Base-by-base conservation (phyloP, 169 alveolate species). In the Amoebophrya sp. region DNA sequence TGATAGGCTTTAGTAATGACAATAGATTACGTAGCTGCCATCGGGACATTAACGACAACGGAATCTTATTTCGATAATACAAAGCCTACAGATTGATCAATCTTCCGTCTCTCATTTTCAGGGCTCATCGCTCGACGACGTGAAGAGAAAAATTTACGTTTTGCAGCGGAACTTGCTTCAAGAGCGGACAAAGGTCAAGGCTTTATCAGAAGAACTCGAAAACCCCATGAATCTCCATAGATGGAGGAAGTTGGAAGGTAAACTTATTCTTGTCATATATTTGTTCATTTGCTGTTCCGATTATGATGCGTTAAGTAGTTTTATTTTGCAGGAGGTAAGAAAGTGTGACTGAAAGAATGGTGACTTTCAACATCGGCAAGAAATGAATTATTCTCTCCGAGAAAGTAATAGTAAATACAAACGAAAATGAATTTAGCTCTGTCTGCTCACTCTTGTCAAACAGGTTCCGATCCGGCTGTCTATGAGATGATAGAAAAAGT, bases 221-320 rank as follows among this genome's bases (percentile, higher is more conserved):
- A 92, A 92, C 41, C 94, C 94, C 39, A 92, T 92, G 94, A 92
- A 92, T 34, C 91, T 92, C 33, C 94, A 92, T 6, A 95, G 99
- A 93, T 98, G 98, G 98, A 93, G 98, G 94, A 97, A 97, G 94
- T 95, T 98, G 38, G 98, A 98, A 94, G 98, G 98, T n/a, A 24
- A 53, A 14, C 77, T 14, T 14, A 53, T n/a, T n/a, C n/a, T n/a
- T n/a, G n/a, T n/a, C n/a, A n/a, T n/a, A n/a, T n/a, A n/a, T n/a
- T n/a, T n/a, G n/a, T n/a, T n/a, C n/a, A n/a, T n/a, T n/a, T n/a
- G n/a, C n/a, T n/a, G n/a, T n/a, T n/a, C n/a, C n/a, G n/a, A n/a
- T n/a, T n/a, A n/a, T n/a, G n/a, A n/a, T n/a, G n/a, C n/a, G n/a
- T n/a, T n/a, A n/a, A n/a, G n/a, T n/a, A n/a, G n/a, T n/a, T n/a